Evolutionary conservation across 2,329 filamentous ascomycete genomes (phyloP).

Genomic region (Hypoxylon sp.): DNA sequence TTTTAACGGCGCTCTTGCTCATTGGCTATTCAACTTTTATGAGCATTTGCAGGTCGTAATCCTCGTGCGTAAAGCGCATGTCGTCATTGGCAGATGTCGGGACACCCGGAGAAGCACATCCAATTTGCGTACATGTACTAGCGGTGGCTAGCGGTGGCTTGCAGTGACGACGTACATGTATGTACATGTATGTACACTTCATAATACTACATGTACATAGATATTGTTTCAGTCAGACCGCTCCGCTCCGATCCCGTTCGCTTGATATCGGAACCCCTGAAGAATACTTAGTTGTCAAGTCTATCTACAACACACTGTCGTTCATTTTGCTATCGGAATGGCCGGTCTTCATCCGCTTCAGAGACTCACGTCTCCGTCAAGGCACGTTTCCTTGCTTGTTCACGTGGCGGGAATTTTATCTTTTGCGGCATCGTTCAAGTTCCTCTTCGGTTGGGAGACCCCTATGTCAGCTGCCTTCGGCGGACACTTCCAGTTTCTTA

Average conservation of each 20-base stretch:
- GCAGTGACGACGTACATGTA: constrained; percentile 4
- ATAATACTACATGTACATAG: neutral
- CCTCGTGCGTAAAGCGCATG: constrained; percentile 16
- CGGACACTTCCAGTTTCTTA: constrained; percentile 79
- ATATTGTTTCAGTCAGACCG: neutral
- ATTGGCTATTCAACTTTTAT: neutral
- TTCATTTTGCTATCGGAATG: constrained; percentile 53
- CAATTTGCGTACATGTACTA: neutral
- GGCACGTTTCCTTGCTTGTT: constrained; percentile 72
- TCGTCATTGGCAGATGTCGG: constrained; percentile 23
- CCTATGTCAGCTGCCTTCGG: constrained; percentile 73
- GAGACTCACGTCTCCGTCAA: constrained; percentile 75
- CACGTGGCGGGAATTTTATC: constrained; percentile 70
- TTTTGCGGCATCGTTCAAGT: constrained; percentile 69
- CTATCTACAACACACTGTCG: neutral
- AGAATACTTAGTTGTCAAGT: neutral
- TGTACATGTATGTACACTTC: too few relatives aligned
- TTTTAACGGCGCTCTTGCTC: neutral
- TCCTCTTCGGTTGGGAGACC: constrained; percentile 65
- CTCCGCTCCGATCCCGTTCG: neutral
- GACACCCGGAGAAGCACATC: neutral
- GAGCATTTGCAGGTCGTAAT: constrained; percentile 3
- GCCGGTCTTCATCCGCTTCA: constrained; percentile 75
- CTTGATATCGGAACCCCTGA: neutral
- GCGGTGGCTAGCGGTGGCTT: neutral